These are phyloP conservation scores for Fusarium hostae DNA, from an alignment of 2,329 filamentous ascomycete genomes.

Conservation along the genomic window DNA sequence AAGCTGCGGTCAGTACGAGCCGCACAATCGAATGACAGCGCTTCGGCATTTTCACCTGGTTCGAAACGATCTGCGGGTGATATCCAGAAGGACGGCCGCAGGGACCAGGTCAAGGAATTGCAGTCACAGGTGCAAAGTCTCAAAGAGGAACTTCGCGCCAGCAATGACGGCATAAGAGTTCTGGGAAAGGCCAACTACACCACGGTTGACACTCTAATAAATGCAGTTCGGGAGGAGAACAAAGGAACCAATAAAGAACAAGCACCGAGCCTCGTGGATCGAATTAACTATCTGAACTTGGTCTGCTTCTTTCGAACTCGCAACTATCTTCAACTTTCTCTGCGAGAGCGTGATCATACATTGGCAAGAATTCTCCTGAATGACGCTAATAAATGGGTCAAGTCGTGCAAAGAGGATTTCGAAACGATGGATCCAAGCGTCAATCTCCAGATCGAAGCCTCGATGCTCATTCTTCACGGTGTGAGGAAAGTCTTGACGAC, in stretches of 20 bases:
- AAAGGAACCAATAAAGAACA: neutral
- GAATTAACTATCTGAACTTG: slow-evolving; percentile 35
- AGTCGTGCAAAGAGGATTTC: slow-evolving; percentile 13
- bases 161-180: neutral
- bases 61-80: too few species aligned
- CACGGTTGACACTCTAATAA: slow-evolving; percentile 9
- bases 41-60: too few species aligned
- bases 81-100: neutral
- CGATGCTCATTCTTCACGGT: slow-evolving; percentile 20
- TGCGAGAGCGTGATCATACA: neutral
- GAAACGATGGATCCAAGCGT: slow-evolving; percentile 24
- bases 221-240: neutral
- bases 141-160: neutral
- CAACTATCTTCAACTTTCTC: slow-evolving; percentile 24
- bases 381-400: slow-evolving; percentile 15
- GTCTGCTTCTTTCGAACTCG: slow-evolving; percentile 26
- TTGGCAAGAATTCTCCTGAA: slow-evolving; percentile 7
- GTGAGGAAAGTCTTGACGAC: neutral
- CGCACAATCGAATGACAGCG: neutral
- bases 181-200: neutral
- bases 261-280: slow-evolving; percentile 10
- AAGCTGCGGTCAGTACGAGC: neutral
- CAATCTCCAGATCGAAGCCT: slow-evolving; percentile 2
- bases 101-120: neutral
- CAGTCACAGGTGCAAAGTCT: neutral